phyloP scores from a whole-genome alignment of 495 filamentous ascomycete genomes.

The Neurospora sp. region DNA sequence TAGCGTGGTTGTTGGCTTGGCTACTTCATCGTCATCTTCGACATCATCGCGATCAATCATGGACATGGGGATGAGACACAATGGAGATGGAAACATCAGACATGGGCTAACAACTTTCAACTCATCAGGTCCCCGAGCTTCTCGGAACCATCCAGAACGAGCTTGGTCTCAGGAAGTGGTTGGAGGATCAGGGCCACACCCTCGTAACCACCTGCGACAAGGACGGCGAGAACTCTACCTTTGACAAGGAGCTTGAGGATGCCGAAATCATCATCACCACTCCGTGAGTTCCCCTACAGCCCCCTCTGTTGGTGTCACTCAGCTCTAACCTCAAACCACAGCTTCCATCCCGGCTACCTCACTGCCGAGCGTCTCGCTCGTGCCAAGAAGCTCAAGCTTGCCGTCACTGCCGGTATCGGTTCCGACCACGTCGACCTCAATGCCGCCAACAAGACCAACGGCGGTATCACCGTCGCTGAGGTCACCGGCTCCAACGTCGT shows the following conservation, averaged over 20 bases:
- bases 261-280: conserved; percentile 99
- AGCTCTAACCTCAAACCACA: conserved; percentile 22
- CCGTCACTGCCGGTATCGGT: conserved; percentile 93
- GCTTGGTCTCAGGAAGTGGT: conserved; percentile 90
- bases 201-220: conserved; percentile 97
- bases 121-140: conserved; percentile 60
- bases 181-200: conserved; percentile 91
- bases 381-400: conserved; percentile 97
- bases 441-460: conserved; percentile 96
- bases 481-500: conserved; percentile 92
- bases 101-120: neutral
- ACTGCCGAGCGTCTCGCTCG: conserved; percentile 92
- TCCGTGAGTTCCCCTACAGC: conserved; percentile 50
- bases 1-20: neutral
- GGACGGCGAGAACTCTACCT: conserved; percentile 80
- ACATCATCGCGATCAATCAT: neutral
- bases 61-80: neutral
- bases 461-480: conserved; percentile 92
- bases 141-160: conserved; percentile 97
- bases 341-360: conserved; percentile 98
- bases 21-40: neutral
- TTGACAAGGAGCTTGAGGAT: conserved; percentile 92
- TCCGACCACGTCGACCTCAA: conserved; percentile 97
- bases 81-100: neutral
- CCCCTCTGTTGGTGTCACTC: conserved; percentile 6